A percentile compares a stretch with the other conserved stretches of the same genome.
phyloP scores from a whole-genome alignment of 148 eudicot species.

The Rhododendron ovatum region DNA sequence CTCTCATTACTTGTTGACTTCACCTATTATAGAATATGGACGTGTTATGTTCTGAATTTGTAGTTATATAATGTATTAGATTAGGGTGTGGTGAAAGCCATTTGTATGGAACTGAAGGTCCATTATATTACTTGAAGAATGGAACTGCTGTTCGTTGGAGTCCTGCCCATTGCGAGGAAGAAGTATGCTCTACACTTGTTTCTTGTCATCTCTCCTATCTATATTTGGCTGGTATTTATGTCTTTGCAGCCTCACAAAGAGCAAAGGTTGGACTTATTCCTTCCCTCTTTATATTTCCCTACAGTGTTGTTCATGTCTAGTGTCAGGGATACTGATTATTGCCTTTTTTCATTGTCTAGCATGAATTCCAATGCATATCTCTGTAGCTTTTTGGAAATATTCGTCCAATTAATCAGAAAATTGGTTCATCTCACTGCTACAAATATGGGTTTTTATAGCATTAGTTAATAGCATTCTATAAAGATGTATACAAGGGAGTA shows the following conservation, averaged over 20 bases:
- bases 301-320: neutral
- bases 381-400: neutral
- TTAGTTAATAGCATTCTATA: too few relatives aligned
- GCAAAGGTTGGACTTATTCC: slow-evolving; percentile 61
- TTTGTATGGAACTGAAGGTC: slow-evolving; percentile 92
- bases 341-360: neutral
- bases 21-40: slow-evolving; percentile 77
- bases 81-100: slow-evolving; percentile 92
- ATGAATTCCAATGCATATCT: neutral
- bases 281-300: slow-evolving; percentile 3
- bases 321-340: neutral
- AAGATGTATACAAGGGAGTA: too few relatives aligned
- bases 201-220: slow-evolving; percentile 67
- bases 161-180: slow-evolving; percentile 56
- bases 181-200: slow-evolving; percentile 78
- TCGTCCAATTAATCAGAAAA: too few relatives aligned
- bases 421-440: too few relatives aligned
- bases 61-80: slow-evolving; percentile 73
- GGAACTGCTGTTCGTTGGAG: slow-evolving; percentile 68
- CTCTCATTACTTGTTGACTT: slow-evolving; percentile 72
- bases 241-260: slow-evolving; percentile 98
- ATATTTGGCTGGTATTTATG: slow-evolving; percentile 94
- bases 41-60: slow-evolving; percentile 85
- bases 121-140: slow-evolving; percentile 70
- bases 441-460: too few relatives aligned